phyloP scores from a whole-genome alignment of 345 rosid species.

The Melaleuca alternifolia region DNA sequence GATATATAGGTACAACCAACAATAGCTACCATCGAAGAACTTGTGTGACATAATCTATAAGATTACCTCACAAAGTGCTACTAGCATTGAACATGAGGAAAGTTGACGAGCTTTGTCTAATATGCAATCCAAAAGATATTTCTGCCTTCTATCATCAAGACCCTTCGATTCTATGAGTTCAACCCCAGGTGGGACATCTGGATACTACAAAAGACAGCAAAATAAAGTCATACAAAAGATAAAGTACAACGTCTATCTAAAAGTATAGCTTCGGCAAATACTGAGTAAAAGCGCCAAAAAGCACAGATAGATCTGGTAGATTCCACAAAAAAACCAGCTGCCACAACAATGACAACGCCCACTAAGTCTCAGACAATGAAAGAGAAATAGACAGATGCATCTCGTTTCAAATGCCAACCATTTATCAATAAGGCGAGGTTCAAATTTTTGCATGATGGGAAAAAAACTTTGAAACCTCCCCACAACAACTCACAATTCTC shows the following conservation, averaged over 20 bases:
- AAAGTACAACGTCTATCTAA: neutral
- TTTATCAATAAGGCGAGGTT: neutral
- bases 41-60: neutral
- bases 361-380: neutral
- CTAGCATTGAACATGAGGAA: slow-evolving; percentile 65
- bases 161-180: slow-evolving; percentile 72
- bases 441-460: neutral
- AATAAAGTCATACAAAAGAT: neutral
- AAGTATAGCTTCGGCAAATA: neutral
- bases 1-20: neutral
- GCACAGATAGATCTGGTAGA: neutral
- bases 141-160: slow-evolving; percentile 66
- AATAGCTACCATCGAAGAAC: neutral
- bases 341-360: neutral
- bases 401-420: neutral
- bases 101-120: slow-evolving; percentile 51
- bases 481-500: neutral
- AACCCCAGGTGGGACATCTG: slow-evolving; percentile 56
- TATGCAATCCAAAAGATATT: slow-evolving; percentile 35
- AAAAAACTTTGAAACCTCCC: neutral
- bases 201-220: slow-evolving; percentile 42
- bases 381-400: neutral
- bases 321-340: neutral
- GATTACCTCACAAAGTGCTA: slow-evolving; percentile 85
- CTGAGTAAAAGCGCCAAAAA: neutral